Percentiles rank a stretch among this genome's conserved stretches.
phyloP scores from a whole-genome alignment of 2,329 filamentous ascomycete species.

The Ophiostoma himal-ulmi region DNA sequence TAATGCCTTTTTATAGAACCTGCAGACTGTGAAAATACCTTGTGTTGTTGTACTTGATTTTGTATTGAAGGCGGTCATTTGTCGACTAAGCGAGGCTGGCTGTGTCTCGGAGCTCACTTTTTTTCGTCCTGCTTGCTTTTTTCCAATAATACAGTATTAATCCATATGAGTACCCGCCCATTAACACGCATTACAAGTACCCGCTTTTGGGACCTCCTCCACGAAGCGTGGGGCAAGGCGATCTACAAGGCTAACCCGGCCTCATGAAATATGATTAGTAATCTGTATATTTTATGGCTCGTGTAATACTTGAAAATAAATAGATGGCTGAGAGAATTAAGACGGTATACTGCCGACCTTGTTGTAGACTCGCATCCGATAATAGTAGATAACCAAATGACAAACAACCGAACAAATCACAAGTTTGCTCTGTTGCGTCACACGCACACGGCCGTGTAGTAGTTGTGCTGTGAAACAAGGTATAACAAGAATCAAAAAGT shows the following conservation, averaged over 20 bases:
- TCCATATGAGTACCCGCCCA: neutral
- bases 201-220: neutral
- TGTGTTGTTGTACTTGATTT: neutral
- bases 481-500: neutral
- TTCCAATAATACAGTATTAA: neutral
- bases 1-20: neutral
- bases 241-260: neutral
- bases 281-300: neutral
- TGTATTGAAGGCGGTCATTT: neutral
- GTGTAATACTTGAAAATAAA: too few relatives aligned
- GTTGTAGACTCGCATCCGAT: too few relatives aligned
- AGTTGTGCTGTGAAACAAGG: neutral
- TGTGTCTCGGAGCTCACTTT: neutral
- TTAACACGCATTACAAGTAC: neutral
- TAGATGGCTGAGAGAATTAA: too few relatives aligned
- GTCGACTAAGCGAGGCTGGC: conserved; percentile 7
- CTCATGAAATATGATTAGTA: neutral
- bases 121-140: neutral
- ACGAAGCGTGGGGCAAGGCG: neutral
- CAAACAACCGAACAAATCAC: too few relatives aligned
- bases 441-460: too few relatives aligned
- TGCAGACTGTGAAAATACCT: neutral
- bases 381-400: too few relatives aligned
- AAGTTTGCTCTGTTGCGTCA: too few relatives aligned
- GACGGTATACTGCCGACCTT: too few relatives aligned